phyloP scores from a whole-genome alignment of 225 moss, liverwort and hornwort genomes.

The Rhytidiadelphus loreus region DNA sequence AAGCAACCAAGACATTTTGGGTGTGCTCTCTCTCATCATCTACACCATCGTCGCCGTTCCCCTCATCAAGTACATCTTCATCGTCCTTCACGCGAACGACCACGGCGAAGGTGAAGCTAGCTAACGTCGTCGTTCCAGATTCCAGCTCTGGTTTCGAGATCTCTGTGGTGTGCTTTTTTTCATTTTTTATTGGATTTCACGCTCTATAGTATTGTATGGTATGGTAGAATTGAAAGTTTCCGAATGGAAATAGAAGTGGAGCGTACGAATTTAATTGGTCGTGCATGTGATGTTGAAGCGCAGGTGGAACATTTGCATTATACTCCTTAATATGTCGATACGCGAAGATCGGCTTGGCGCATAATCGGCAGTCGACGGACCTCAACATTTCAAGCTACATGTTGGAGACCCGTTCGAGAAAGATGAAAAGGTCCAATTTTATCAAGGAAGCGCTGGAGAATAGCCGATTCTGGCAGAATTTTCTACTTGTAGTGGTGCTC shows the following conservation, averaged over 20 bases:
- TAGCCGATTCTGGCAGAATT: slow-evolving; percentile 16
- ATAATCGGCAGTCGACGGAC: slow-evolving; percentile 49
- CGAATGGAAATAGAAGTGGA: neutral
- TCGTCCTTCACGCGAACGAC: slow-evolving; percentile 25
- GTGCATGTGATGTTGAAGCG: neutral
- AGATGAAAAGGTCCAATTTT: slow-evolving; percentile 12
- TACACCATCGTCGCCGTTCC: slow-evolving; percentile 70
- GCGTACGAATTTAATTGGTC: neutral
- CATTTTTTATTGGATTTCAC: neutral
- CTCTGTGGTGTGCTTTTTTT: neutral
- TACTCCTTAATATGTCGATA: slow-evolving; percentile 59
- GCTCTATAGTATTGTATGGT: neutral
- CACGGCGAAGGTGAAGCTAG: slow-evolving; percentile 22
- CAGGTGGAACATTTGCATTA: slow-evolving; percentile 58
- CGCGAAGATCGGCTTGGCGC: slow-evolving; percentile 38
- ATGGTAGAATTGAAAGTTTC: neutral
- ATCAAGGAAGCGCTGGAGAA: slow-evolving; percentile 44
- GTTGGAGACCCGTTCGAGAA: slow-evolving; percentile 9
- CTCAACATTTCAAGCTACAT: slow-evolving; percentile 54
- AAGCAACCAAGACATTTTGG: slow-evolving; percentile 31
- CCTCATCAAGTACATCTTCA: slow-evolving; percentile 33
- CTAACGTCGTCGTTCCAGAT: neutral
- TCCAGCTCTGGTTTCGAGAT: neutral
- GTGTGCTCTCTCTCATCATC: slow-evolving; percentile 65
- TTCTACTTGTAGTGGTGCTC: slow-evolving; percentile 46